Evolutionary conservation across 2,329 filamentous ascomycete species (phyloP).

Genomic region (Aureobasidium namibiae): DNA sequence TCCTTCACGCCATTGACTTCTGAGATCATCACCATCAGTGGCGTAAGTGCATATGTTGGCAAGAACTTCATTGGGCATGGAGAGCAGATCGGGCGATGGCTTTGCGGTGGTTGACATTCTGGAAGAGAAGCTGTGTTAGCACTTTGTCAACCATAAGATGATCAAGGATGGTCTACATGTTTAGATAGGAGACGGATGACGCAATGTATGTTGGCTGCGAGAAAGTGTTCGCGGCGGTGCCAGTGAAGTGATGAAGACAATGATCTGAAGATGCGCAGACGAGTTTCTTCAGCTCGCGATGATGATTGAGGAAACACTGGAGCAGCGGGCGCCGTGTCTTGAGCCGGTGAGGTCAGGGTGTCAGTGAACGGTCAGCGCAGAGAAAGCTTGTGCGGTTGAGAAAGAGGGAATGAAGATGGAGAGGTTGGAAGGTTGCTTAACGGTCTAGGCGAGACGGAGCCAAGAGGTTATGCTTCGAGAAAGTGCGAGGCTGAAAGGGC

Average conservation of each 20-base stretch:
- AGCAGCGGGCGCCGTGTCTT: not conserved
- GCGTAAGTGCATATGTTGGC: not conserved
- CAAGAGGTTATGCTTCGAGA: not conserved
- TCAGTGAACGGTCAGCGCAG: not conserved
- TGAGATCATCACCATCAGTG: not conserved
- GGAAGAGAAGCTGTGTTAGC: not conserved
- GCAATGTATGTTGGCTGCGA: not conserved
- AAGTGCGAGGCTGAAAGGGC: not conserved
- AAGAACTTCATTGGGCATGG: not conserved
- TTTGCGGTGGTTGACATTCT: not conserved
- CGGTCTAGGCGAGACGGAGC: not conserved
- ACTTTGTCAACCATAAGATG: not conserved
- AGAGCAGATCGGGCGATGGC: not conserved
- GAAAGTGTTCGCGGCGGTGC: not conserved
- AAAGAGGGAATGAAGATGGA: not conserved
- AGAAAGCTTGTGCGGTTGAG: not conserved
- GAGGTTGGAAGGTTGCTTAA: not conserved
- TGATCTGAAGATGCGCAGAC: not conserved
- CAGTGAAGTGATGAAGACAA: no score
- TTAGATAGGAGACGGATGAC: not conserved
- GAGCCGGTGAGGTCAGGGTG: no score
- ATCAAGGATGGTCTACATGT: not conserved
- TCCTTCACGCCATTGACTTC: not conserved
- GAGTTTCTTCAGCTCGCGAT: not conserved
- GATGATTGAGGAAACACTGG: not conserved